phyloP scores from a whole-genome alignment of 768 basidiomycete species.

The Royoungia palumana region DNA sequence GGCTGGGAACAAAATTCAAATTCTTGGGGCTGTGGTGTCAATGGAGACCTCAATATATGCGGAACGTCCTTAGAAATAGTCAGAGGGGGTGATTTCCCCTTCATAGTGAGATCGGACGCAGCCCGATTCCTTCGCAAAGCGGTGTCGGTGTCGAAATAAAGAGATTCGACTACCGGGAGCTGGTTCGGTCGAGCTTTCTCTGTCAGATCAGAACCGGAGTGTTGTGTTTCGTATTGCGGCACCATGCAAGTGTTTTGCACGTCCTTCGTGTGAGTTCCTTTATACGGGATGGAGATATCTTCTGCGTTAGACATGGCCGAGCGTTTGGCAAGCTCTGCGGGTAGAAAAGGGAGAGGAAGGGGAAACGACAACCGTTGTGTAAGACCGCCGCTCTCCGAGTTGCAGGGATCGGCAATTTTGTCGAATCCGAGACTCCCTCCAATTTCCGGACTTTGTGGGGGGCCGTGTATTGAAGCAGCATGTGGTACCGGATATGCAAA shows the following conservation, averaged over 20 bases:
- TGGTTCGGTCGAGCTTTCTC: constrained; percentile 11
- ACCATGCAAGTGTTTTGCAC: neutral
- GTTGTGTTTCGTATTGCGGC: constrained; percentile 2
- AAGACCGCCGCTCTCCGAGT: neutral
- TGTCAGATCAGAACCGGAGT: constrained; percentile 12
- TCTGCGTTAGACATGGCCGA: neutral
- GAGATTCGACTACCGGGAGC: constrained; percentile 1
- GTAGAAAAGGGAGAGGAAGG: constrained; percentile 11
- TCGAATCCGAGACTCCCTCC: neutral
- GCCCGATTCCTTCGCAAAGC: constrained; percentile 24
- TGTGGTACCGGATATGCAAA: neutral
- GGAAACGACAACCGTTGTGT: constrained; percentile 20
- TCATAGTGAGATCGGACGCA: constrained; percentile 31
- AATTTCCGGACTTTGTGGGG: neutral
- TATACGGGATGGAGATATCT: neutral
- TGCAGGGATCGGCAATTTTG: neutral
- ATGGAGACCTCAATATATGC: neutral
- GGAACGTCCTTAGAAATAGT: neutral
- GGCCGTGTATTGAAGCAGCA: neutral
- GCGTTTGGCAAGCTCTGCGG: constrained; percentile 2
- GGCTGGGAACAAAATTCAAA: neutral
- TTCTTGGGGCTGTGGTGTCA: neutral
- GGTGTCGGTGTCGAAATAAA: neutral
- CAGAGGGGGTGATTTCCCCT: constrained; percentile 11
- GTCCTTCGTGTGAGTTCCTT: neutral